Percentiles rank a stretch among this genome's conserved stretches.
These are phyloP conservation scores for Nitzschia sp. DNA, from an alignment of 108 stramenopile species.

Conservation along the genomic window DNA sequence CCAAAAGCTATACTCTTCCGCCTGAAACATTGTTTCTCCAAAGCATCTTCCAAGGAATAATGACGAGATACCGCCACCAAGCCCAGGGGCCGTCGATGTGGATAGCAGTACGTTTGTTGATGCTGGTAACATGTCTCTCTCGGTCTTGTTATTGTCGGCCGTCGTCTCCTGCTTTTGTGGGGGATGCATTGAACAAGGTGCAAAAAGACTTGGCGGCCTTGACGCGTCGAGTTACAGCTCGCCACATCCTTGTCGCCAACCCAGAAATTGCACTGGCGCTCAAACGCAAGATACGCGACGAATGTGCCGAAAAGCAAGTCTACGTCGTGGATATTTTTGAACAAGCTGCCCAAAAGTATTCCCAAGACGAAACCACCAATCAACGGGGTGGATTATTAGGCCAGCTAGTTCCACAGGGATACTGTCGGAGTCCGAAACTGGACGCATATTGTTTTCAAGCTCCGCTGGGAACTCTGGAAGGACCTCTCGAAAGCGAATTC, in stretches of 20 bases:
- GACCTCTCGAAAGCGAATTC: slow-evolving; percentile 60
- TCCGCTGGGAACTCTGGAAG: slow-evolving; percentile 42
- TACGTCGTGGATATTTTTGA: slow-evolving; percentile 63
- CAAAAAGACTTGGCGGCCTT: slow-evolving; percentile 57
- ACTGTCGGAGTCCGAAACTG: slow-evolving; percentile 46
- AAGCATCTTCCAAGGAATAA: no score
- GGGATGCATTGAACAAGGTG: neutral
- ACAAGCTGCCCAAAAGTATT: slow-evolving; percentile 53
- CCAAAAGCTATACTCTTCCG: no score
- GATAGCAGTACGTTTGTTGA: neutral
- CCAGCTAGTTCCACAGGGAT: slow-evolving; percentile 56
- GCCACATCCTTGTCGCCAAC: slow-evolving; percentile 60
- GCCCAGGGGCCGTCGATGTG: no score
- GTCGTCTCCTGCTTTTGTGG: neutral
- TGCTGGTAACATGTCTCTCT: neutral
- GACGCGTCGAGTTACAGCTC: slow-evolving; percentile 62
- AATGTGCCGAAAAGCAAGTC: slow-evolving; percentile 24
- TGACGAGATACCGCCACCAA: no score
- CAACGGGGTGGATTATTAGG: slow-evolving; percentile 54
- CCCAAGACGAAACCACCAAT: slow-evolving; percentile 55
- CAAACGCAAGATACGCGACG: slow-evolving; percentile 57
- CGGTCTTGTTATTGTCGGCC: neutral
- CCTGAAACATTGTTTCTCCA: no score
- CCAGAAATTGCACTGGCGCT: slow-evolving; percentile 43
- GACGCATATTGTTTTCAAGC: slow-evolving; percentile 55